These are phyloP conservation scores for Trichoderma reesei DNA, from an alignment of 495 filamentous ascomycete species.

Conservation along the genomic window DNA sequence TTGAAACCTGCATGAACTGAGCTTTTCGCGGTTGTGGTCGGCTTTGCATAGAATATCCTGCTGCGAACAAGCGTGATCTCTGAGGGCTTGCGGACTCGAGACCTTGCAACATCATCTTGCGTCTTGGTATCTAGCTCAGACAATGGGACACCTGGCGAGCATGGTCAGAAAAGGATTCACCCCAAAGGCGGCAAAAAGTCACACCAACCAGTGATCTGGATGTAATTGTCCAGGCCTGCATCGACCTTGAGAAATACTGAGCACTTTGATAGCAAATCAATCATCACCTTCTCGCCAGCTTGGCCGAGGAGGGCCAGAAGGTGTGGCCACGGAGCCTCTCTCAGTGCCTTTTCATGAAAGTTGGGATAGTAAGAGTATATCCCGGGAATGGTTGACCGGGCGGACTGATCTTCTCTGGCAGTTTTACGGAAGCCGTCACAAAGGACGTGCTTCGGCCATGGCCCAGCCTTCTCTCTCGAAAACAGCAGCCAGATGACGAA, in stretches of 20 bases:
- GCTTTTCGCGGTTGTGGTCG: conserved; percentile 56
- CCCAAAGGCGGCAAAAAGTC: not conserved
- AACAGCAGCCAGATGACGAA: conserved; percentile 73
- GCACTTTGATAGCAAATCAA: conserved; percentile 66
- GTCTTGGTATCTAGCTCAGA: conserved; percentile 25
- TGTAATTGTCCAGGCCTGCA: conserved; percentile 48
- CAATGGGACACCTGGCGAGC: conserved; percentile 21
- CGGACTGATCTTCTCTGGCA: not conserved
- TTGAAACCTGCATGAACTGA: conserved; percentile 62
- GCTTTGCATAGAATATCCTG: conserved; percentile 76
- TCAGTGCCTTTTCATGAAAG: conserved; percentile 57
- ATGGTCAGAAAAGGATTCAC: not conserved
- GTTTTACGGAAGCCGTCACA: conserved; percentile 59
- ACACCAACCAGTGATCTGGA: conserved; percentile 67
- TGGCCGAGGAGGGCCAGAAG: conserved; percentile 61
- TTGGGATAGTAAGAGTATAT: conserved; percentile 52
- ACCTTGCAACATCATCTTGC: not conserved
- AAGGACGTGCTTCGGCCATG: conserved; percentile 61
- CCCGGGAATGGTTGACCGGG: conserved; percentile 33
- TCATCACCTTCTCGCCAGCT: conserved; percentile 74
- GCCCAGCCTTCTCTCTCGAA: conserved; percentile 37
- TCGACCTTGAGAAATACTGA: conserved; percentile 63
- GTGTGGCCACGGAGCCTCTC: conserved; percentile 60
- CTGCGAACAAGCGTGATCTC: conserved; percentile 70
- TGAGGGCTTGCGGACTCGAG: conserved; percentile 28